phyloP scores from a whole-genome alignment of 73 alveolate genomes.

The Paramecium biaurelia region DNA sequence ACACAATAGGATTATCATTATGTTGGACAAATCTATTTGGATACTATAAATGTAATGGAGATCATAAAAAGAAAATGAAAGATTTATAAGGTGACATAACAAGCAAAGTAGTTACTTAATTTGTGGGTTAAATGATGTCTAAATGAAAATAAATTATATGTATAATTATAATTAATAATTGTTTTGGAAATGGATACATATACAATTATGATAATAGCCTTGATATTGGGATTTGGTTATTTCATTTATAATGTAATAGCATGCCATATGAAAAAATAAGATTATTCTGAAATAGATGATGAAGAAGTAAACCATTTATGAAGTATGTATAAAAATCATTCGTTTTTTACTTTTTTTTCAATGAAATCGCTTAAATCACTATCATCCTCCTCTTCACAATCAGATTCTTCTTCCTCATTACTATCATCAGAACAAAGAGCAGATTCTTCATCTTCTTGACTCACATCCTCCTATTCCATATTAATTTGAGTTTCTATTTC shows the following conservation, averaged over 20 bases:
- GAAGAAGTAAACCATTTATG: neutral
- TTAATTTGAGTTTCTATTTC: neutral
- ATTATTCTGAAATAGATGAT: neutral
- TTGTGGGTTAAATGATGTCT: neutral
- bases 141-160: neutral
- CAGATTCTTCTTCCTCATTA: neutral
- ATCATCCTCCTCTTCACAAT: neutral
- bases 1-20: neutral
- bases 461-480: neutral
- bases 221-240: neutral
- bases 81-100: neutral
- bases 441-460: neutral
- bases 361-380: neutral
- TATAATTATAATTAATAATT: neutral
- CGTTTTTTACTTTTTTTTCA: neutral
- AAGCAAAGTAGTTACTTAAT: neutral
- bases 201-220: neutral
- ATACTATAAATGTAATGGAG: conserved; percentile 20
- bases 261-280: neutral
- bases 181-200: neutral
- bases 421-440: neutral
- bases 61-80: neutral
- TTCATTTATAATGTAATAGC: neutral
- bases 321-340: neutral
- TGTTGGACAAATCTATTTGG: neutral